Percentiles rank a stretch among this genome's conserved stretches.
Evolutionary conservation across 768 basidiomycete species (phyloP).

Genomic region (Leccinum arenicola): DNA sequence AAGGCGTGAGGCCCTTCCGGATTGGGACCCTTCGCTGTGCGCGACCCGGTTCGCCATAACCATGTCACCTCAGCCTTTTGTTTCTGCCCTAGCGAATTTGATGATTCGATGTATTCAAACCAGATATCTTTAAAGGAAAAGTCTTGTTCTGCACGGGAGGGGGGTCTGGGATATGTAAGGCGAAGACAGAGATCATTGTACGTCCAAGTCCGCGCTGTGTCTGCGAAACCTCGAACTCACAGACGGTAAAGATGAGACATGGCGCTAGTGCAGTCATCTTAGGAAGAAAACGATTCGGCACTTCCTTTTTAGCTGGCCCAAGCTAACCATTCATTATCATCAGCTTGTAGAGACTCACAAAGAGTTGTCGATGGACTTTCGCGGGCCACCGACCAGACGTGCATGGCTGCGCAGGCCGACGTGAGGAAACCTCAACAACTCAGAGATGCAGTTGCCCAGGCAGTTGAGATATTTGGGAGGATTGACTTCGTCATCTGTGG

Average conservation of each 20-base stretch:
- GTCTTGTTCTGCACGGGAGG: slow-evolving; percentile 91
- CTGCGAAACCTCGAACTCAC: slow-evolving; percentile 5
- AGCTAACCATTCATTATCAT: slow-evolving; percentile 3
- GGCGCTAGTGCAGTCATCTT: slow-evolving; percentile 82
- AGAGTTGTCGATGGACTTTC: slow-evolving; percentile 68
- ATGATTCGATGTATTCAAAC: slow-evolving; percentile 67
- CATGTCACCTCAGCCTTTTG: slow-evolving; percentile 41
- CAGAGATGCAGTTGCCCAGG: slow-evolving; percentile 68
- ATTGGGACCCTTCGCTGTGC: no score
- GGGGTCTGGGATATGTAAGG: slow-evolving; percentile 89
- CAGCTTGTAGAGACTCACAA: slow-evolving; percentile 68
- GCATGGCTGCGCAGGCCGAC: slow-evolving; percentile 75
- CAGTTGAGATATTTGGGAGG: slow-evolving; percentile 73
- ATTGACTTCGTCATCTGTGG: slow-evolving; percentile 97
- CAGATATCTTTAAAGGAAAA: slow-evolving; percentile 85
- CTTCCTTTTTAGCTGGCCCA: neutral
- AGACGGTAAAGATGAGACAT: slow-evolving; percentile 62
- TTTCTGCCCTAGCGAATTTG: slow-evolving; percentile 50
- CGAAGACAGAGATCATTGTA: slow-evolving; percentile 83
- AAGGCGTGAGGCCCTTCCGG: no score
- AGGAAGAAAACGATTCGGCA: slow-evolving; percentile 71
- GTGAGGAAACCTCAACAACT: slow-evolving; percentile 77
- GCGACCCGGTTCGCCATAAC: neutral
- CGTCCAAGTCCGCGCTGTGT: slow-evolving; percentile 20
- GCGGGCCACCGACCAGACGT: slow-evolving; percentile 62